Evolutionary conservation across 768 basidiomycete species (phyloP).

Genomic region (Kwoniella mangroviensis): DNA sequence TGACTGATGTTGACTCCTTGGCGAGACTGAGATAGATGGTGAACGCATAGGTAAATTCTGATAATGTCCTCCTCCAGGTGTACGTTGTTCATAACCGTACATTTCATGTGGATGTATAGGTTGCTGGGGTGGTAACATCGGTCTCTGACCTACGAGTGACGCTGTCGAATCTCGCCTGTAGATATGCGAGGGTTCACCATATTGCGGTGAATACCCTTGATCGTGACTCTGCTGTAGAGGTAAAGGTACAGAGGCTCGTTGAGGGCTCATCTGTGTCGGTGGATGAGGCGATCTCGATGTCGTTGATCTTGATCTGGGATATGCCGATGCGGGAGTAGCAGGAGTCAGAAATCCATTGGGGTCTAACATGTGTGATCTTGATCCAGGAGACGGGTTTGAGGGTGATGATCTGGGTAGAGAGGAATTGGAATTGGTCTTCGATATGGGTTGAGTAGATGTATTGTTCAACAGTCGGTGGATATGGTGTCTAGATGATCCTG

Average conservation of each 20-base stretch:
- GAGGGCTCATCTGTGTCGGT: slow-evolving; percentile 20
- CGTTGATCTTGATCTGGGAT: slow-evolving; percentile 24
- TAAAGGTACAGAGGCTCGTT: slow-evolving; percentile 5
- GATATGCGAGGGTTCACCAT: slow-evolving; percentile 16
- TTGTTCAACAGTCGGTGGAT: slow-evolving; percentile 36
- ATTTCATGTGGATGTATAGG: slow-evolving; percentile 28
- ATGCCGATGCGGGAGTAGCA: slow-evolving; percentile 27
- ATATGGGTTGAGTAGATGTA: slow-evolving; percentile 25
- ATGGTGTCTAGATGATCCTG: slow-evolving; percentile 23
- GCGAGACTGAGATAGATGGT: slow-evolving; percentile 49
- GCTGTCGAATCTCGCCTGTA: neutral
- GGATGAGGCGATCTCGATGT: slow-evolving; percentile 36
- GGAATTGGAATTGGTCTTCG: slow-evolving; percentile 40
- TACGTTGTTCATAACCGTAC: slow-evolving; percentile 29
- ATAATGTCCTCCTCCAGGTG: slow-evolving; percentile 25
- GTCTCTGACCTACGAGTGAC: slow-evolving; percentile 12
- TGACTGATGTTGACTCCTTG: slow-evolving; percentile 33
- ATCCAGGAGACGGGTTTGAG: slow-evolving; percentile 29
- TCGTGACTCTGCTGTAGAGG: slow-evolving; percentile 4
- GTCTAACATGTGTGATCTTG: slow-evolving; percentile 28
- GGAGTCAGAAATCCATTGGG: slow-evolving; percentile 43
- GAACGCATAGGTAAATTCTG: slow-evolving; percentile 37
- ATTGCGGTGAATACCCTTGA: slow-evolving; percentile 12
- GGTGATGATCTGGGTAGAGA: slow-evolving; percentile 35
- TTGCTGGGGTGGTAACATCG: slow-evolving; percentile 45